Percentiles rank a stretch among this genome's conserved stretches.
Conservation (phyloP, 345 rosid genomes). For the Passiflora organensis region DNA sequence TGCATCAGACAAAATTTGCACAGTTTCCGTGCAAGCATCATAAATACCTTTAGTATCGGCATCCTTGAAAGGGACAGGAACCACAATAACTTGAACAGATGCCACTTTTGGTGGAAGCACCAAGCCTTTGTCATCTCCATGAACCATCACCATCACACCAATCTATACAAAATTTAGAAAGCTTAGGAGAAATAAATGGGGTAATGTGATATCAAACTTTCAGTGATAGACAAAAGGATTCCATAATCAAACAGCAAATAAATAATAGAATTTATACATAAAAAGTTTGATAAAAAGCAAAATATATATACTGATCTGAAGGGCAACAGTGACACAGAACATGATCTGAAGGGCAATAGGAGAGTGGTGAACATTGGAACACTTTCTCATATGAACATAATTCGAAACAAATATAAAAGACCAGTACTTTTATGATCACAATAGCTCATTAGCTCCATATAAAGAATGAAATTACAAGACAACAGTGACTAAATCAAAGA, state of each 20-base stretch:
- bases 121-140: slow-evolving; percentile 84
- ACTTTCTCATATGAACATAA: background rate
- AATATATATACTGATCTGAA: no score
- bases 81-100: slow-evolving; percentile 72
- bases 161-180: slow-evolving; percentile 30
- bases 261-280: background rate
- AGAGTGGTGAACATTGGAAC: background rate
- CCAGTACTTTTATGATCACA: background rate
- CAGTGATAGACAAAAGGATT: no score
- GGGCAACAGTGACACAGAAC: no score
- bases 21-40: slow-evolving; percentile 81
- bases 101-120: slow-evolving; percentile 93
- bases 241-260: background rate
- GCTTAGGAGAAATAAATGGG: background rate
- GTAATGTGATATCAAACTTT: background rate
- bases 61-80: slow-evolving; percentile 95
- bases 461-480: background rate
- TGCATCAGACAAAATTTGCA: slow-evolving; percentile 51
- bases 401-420: no score
- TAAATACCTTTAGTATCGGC: slow-evolving; percentile 73
- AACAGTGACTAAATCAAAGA: background rate
- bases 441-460: background rate
- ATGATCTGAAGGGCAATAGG: no score
- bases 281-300: background rate
- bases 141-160: slow-evolving; percentile 98